Base-by-base conservation (phyloP, 164 flowering plant species). In the Magnolia officinalis region DNA sequence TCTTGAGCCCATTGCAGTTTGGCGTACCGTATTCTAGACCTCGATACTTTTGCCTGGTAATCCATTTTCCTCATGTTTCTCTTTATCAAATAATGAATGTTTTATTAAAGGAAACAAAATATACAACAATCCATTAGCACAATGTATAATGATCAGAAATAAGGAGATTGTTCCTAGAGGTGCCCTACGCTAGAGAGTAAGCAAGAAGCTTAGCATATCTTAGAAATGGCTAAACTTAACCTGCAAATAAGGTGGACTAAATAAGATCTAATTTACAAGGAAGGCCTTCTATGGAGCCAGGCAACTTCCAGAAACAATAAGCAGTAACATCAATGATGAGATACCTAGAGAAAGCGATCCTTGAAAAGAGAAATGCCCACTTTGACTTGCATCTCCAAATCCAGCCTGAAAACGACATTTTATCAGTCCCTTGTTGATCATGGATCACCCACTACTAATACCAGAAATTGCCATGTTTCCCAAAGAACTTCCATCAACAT, bases 1-100 rank as follows among this genome's bases (percentile, higher is more conserved):
- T 94, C 75, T 80, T 96, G 83, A 94, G 91, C 73, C 99, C 98
- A 14, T 74, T 94, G 73, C 99, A 96, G 78, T 96, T 94, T 83
- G 93, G 95, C 16, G 86, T 96, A 76, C 99, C 99, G 50, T 96
- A 96, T 87, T 96, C 99, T 61, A 85, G 99, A 77, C 99, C 99
- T 58, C 94, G 99, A 8, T 96, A 96, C 82, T 96, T 92, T 86
- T 92, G 98, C 86, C 79, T 96, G 96, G 99, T 94, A 84, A 55
- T 24, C 20, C 67, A 70, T 52, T 72, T 63, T 65, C 37, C 24
- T 70, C 24, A 8, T 37, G 51, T 45, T 67, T 52, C 26, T 31
- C 66, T 29, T 1, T 49, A 13, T 55, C 4, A 1, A 11, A 11
- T 11, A 0, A 11, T 55, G 61, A 11, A 2, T 2, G 11, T 11